These are phyloP conservation scores for Suillus paluster DNA, from an alignment of 768 basidiomycete species.

Conservation along the genomic window DNA sequence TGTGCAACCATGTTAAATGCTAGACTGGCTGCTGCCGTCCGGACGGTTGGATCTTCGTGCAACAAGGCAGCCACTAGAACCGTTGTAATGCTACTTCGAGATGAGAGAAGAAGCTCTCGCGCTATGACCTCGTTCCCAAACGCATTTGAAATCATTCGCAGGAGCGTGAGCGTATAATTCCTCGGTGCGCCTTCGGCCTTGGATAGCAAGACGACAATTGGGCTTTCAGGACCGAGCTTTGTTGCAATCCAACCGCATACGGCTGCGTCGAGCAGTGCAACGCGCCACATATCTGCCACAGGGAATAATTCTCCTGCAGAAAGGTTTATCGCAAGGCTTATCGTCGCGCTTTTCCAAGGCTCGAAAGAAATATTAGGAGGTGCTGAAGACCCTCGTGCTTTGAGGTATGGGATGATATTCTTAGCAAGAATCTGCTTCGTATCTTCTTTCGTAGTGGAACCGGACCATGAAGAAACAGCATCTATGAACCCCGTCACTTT, in stretches of 20 bases:
- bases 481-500: slow-evolving; percentile 73
- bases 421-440: slow-evolving; percentile 55
- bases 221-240: slow-evolving; percentile 38
- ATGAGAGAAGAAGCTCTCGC: slow-evolving; percentile 42
- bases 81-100: slow-evolving; percentile 45
- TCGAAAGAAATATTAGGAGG: slow-evolving; percentile 43
- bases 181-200: slow-evolving; percentile 47
- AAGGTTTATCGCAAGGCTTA: slow-evolving; percentile 48
- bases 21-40: slow-evolving; percentile 81
- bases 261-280: slow-evolving; percentile 69
- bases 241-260: slow-evolving; percentile 56
- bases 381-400: slow-evolving; percentile 51
- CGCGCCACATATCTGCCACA: slow-evolving; percentile 80
- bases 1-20: slow-evolving; percentile 75
- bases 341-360: slow-evolving; percentile 54
- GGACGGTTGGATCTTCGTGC: slow-evolving; percentile 66
- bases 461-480: slow-evolving; percentile 38
- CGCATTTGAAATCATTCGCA: slow-evolving; percentile 72
- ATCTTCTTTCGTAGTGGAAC: slow-evolving; percentile 36
- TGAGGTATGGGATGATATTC: slow-evolving; percentile 66
- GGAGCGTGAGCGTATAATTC: slow-evolving; percentile 64
- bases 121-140: slow-evolving; percentile 52
- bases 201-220: slow-evolving; percentile 50
- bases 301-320: slow-evolving; percentile 71
- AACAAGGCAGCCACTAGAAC: slow-evolving; percentile 71